Evolutionary conservation across 2,329 filamentous ascomycete genomes (phyloP).

Genomic region (Lasiodiplodia hormozganensis): DNA sequence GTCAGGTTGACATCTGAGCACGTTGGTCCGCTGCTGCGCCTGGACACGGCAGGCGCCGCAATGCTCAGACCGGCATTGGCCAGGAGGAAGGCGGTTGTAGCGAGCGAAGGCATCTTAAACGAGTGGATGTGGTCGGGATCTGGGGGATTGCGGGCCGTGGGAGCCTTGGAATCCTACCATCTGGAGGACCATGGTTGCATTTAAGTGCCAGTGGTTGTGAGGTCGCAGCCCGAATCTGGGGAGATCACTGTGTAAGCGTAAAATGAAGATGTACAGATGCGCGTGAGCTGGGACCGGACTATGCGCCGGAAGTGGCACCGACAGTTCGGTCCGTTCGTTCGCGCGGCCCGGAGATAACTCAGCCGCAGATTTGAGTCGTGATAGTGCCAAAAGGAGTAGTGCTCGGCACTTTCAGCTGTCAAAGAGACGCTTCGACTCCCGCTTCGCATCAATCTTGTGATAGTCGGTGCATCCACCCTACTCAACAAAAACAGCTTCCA

Average conservation of each 20-base stretch:
- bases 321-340: background rate
- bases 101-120: slow-evolving; percentile 12
- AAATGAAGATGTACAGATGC: slow-evolving; percentile 16
- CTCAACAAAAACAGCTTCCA: no score
- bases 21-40: slow-evolving; percentile 7
- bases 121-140: background rate
- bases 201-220: background rate
- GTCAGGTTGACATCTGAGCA: slow-evolving; percentile 9
- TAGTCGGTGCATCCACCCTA: no score
- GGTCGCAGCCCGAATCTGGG: background rate
- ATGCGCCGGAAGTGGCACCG: background rate
- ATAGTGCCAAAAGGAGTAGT: slow-evolving; percentile 2
- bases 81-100: slow-evolving; percentile 3
- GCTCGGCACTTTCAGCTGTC: background rate
- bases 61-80: slow-evolving; percentile 2
- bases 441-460: background rate
- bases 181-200: background rate
- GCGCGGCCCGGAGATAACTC: background rate
- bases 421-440: background rate
- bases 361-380: background rate
- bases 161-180: background rate
- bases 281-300: background rate
- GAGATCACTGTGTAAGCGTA: background rate
- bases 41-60: background rate
- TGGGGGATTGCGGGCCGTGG: background rate